Evolutionary conservation across 148 eudicot genomes (phyloP).

Genomic region (Amaranthus palmeri): DNA sequence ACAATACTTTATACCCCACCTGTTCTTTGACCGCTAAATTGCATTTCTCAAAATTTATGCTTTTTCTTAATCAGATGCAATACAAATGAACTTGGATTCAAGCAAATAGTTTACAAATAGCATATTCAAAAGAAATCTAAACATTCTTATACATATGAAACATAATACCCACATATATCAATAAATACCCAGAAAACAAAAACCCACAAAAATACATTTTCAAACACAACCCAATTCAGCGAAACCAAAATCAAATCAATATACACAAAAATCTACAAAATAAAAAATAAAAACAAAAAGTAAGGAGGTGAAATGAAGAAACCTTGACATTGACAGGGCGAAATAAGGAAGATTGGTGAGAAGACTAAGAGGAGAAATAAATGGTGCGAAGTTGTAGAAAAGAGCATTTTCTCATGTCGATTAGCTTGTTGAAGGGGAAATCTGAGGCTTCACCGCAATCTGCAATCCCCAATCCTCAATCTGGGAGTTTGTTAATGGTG

Average conservation of each 20-base stretch:
- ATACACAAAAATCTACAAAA: background rate
- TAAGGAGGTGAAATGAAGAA: background rate
- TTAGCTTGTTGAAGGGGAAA: background rate
- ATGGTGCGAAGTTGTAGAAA: background rate
- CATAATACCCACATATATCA: background rate
- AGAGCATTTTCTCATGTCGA: constrained; percentile 8
- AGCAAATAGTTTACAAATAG: background rate
- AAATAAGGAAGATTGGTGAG: background rate
- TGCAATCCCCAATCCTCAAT: too few relatives aligned
- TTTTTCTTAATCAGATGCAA: too few relatives aligned
- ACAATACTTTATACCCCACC: too few relatives aligned
- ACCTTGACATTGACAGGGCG: constrained; percentile 27
- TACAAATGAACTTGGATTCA: background rate
- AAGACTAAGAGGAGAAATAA: background rate
- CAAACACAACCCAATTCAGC: too few relatives aligned
- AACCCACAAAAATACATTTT: background rate
- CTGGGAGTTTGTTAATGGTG: too few relatives aligned
- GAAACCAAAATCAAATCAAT: background rate
- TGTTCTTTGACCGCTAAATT: too few relatives aligned
- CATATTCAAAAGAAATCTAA: background rate
- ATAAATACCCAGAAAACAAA: constrained; percentile 5
- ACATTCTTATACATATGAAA: background rate
- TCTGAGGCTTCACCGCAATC: background rate
- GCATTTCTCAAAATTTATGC: too few relatives aligned
- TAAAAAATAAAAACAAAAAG: background rate